Evolutionary conservation across 1,139 yeast species (phyloP).

Genomic region (Hemisphaericaspora subhashii): DNA sequence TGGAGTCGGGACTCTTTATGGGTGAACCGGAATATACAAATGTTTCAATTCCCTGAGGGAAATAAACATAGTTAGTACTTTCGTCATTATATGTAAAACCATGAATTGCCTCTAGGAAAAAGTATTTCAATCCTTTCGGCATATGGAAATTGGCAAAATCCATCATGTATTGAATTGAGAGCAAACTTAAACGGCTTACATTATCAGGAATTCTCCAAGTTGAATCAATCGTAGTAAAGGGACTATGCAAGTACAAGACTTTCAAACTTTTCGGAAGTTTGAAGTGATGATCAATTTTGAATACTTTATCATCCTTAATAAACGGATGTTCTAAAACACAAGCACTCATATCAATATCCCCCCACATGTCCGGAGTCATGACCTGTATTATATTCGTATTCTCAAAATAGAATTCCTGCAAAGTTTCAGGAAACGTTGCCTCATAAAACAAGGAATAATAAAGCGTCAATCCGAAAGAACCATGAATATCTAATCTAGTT

Average conservation of each 20-base stretch:
- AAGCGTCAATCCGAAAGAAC: conserved; percentile 2
- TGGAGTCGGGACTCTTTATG: conserved; percentile 3
- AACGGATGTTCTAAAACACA: conserved; percentile 2
- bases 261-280: conserved; percentile 1
- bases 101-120: conserved; percentile 4
- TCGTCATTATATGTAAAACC: conserved; percentile 1
- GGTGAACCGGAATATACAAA: conserved; percentile 4
- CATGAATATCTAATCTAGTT: conserved; percentile 3
- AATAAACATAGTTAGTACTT: neutral
- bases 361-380: conserved; percentile 1
- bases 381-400: conserved; percentile 1
- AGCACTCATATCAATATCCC: neutral
- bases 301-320: conserved; percentile 3
- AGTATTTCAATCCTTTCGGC: neutral
- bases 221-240: conserved; percentile 3
- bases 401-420: conserved; percentile 2
- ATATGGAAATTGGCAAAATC: conserved; percentile 2
- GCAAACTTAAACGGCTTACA: neutral
- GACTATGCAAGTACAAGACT: conserved; percentile 2
- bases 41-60: conserved; percentile 3
- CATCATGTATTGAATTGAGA: conserved; percentile 2
- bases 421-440: conserved; percentile 2
- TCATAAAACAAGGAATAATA: conserved; percentile 4
- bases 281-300: conserved; percentile 2
- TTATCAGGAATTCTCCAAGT: conserved; percentile 3